phyloP scores from a whole-genome alignment of 805 yeast species.

The Candida koratica region DNA sequence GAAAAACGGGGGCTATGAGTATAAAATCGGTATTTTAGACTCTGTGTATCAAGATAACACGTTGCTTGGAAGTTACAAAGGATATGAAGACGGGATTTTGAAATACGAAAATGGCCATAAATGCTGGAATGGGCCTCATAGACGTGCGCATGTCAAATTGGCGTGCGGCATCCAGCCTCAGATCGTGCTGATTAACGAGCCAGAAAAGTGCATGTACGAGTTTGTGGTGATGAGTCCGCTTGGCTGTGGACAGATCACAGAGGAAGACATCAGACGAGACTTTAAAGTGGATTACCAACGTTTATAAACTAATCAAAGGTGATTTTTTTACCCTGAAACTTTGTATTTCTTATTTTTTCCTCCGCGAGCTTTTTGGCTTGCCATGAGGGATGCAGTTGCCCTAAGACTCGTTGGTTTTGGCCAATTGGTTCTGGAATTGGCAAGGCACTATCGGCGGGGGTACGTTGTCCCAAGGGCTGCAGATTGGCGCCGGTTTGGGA shows the following conservation, averaged over 20 bases:
- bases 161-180: constrained; percentile 61
- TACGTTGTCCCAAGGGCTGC: constrained; percentile 38
- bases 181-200: constrained; percentile 72
- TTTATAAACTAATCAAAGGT: constrained; percentile 51
- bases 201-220: constrained; percentile 79
- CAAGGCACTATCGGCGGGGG: constrained; percentile 7
- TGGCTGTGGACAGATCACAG: constrained; percentile 37
- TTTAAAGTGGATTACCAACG: constrained; percentile 26
- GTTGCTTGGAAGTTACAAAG: constrained; percentile 46
- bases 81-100: constrained; percentile 23
- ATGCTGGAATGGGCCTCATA: constrained; percentile 93
- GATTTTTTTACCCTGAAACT: constrained; percentile 82
- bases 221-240: constrained; percentile 48
- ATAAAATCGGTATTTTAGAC: constrained; percentile 57
- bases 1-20: constrained; percentile 66
- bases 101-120: constrained; percentile 61
- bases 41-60: constrained; percentile 53
- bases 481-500: constrained; percentile 39
- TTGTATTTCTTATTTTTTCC: constrained; percentile 57
- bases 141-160: constrained; percentile 63
- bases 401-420: constrained; percentile 4
- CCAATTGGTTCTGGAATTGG: not conserved
- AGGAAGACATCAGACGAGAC: constrained; percentile 22
- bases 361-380: constrained; percentile 77
- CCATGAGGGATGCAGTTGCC: constrained; percentile 92